Percentiles rank a stretch among this genome's conserved stretches.
These are phyloP conservation scores for Fusarium dlaminii DNA, from an alignment of 2,329 filamentous ascomycete species.

Conservation along the genomic window DNA sequence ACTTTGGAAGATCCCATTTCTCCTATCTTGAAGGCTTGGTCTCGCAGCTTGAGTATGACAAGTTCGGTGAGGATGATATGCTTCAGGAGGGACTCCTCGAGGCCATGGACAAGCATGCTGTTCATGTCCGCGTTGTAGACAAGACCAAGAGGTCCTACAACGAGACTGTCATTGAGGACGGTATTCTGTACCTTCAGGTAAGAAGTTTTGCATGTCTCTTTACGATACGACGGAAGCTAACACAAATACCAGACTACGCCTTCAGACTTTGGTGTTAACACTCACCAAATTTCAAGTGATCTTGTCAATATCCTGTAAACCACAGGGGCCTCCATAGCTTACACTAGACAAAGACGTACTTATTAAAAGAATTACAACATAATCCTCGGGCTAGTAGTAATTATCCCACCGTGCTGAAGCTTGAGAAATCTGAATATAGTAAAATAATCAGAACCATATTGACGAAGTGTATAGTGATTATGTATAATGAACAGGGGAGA, in stretches of 20 bases:
- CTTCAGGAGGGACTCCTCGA: slow-evolving; percentile 60
- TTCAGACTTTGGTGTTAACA: slow-evolving; percentile 50
- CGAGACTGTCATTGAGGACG: slow-evolving; percentile 59
- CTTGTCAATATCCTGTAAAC: slow-evolving; percentile 50
- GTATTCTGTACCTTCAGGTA: slow-evolving; percentile 61
- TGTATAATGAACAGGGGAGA: background rate
- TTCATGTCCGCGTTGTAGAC: slow-evolving; percentile 59
- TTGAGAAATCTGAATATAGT: background rate
- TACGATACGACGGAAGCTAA: no score
- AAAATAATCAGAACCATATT: background rate
- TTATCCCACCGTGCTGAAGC: background rate
- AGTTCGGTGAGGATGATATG: slow-evolving; percentile 60
- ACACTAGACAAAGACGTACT: background rate
- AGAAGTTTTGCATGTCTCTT: background rate
- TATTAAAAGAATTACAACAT: background rate
- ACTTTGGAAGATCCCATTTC: slow-evolving; percentile 52
- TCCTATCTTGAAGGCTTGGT: slow-evolving; percentile 58
- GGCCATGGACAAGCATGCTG: slow-evolving; percentile 53
- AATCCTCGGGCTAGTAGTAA: background rate
- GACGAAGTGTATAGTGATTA: no score
- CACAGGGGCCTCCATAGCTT: background rate
- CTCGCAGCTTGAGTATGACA: slow-evolving; percentile 53
- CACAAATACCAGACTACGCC: slow-evolving; percentile 52
- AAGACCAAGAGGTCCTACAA: slow-evolving; percentile 53
- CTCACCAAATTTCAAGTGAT: slow-evolving; percentile 46